A percentile compares a stretch with the other conserved stretches of the same genome.
Evolutionary conservation across 2,329 filamentous ascomycete species (phyloP).

Genomic region (Acrodontium crateriforme): DNA sequence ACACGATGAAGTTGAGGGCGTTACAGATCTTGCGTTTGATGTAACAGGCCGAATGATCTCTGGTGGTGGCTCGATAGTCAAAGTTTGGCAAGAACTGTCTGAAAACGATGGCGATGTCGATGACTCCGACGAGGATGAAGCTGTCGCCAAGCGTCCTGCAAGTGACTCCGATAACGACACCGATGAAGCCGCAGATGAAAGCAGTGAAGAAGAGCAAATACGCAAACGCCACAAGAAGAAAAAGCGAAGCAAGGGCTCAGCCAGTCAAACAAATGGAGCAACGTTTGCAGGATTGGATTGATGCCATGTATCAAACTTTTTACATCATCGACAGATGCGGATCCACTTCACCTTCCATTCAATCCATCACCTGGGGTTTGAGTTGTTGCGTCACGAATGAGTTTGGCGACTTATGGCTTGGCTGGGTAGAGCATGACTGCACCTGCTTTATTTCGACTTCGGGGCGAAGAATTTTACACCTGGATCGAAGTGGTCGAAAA

Average conservation of each 20-base stretch:
- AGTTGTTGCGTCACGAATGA: too few relatives aligned
- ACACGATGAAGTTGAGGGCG: constrained; percentile 80
- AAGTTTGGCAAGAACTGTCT: constrained; percentile 75
- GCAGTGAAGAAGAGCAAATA: constrained; percentile 21
- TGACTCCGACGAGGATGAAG: constrained; percentile 27
- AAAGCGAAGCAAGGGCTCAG: constrained; percentile 21
- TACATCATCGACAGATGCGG: constrained; percentile 1
- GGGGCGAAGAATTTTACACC: too few relatives aligned
- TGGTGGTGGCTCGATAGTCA: constrained; percentile 72
- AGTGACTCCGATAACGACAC: constrained; percentile 37
- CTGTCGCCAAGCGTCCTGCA: constrained; percentile 28
- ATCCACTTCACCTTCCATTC: too few relatives aligned
- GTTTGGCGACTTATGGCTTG: too few relatives aligned
- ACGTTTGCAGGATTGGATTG: constrained; percentile 16
- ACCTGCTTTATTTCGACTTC: too few relatives aligned
- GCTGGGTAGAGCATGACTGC: too few relatives aligned
- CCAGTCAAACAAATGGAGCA: constrained; percentile 6
- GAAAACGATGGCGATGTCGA: constrained; percentile 40
- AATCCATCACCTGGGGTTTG: too few relatives aligned
- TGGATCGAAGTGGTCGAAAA: too few relatives aligned
- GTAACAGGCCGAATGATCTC: constrained; percentile 75
- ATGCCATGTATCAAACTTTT: too few relatives aligned
- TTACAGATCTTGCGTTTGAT: constrained; percentile 72
- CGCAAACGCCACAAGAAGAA: constrained; percentile 29
- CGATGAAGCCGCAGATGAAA: constrained; percentile 21